Percentiles rank a stretch among this genome's conserved stretches.
Conservation (phyloP, 164 flowering plant species). For the grape (Vitis vinifera) region ASM3070453v1 NC_081808.1:10437001-10437500, state of each 20-base stretch:
- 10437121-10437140: constrained; percentile 69
- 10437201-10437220: constrained; percentile 6
- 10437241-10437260: not conserved
- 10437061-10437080: too few species aligned
- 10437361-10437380: too few species aligned
- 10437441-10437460: not conserved
- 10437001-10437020: not conserved
- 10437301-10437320: too few species aligned
- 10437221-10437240: not conserved
- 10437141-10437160: constrained; percentile 50
- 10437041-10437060: too few species aligned
- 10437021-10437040: too few species aligned
- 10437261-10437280: not conserved
- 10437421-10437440: constrained; percentile 2
- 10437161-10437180: constrained; percentile 46
- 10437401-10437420: not conserved
- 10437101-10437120: constrained; percentile 34
- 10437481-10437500: constrained; percentile 45
- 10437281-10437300: not conserved
- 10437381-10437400: not conserved
- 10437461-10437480: constrained; percentile 34
- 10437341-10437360: not conserved
- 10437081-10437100: not conserved
- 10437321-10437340: not conserved
- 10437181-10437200: constrained; percentile 63